These are phyloP conservation scores for Saccharomyces hybrid DNA, from an alignment of 1,139 yeast genomes.

Conservation along the genomic window DNA sequence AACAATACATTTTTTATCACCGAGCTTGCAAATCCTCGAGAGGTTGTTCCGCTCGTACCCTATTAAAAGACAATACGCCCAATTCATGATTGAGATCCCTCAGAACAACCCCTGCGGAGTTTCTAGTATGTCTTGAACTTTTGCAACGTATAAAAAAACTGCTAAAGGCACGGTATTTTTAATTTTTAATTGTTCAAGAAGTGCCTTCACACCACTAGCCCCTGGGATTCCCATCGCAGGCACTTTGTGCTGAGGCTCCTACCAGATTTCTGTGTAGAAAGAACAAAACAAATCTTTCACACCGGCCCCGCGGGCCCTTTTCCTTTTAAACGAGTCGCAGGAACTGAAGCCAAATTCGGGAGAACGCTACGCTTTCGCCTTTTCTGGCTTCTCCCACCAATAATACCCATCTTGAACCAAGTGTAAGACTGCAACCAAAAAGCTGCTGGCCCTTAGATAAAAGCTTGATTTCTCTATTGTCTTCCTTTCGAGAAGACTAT, in stretches of 20 bases:
- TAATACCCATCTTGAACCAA: background rate
- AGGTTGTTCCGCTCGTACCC: background rate
- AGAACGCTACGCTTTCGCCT: background rate
- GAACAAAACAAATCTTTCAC: background rate
- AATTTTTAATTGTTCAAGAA: background rate
- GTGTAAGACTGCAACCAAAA: background rate
- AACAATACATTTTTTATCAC: background rate
- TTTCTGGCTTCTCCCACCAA: background rate
- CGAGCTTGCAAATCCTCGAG: background rate
- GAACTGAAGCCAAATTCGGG: background rate
- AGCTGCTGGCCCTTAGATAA: background rate
- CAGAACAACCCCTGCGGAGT: background rate
- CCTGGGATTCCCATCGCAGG: background rate
- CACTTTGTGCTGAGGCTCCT: background rate
- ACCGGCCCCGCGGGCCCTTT: background rate
- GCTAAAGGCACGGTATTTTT: background rate
- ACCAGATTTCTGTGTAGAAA: background rate
- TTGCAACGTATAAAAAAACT: background rate
- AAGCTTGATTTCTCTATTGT: background rate
- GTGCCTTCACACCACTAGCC: background rate
- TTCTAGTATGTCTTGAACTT: background rate
- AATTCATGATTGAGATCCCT: background rate
- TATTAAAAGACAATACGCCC: background rate
- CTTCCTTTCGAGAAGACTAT: background rate
- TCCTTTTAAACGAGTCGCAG: background rate